Percentiles rank a stretch among this genome's conserved stretches.
Evolutionary conservation across 352 stramenopile genomes (phyloP).

Genomic region (Pythium aquatile): DNA sequence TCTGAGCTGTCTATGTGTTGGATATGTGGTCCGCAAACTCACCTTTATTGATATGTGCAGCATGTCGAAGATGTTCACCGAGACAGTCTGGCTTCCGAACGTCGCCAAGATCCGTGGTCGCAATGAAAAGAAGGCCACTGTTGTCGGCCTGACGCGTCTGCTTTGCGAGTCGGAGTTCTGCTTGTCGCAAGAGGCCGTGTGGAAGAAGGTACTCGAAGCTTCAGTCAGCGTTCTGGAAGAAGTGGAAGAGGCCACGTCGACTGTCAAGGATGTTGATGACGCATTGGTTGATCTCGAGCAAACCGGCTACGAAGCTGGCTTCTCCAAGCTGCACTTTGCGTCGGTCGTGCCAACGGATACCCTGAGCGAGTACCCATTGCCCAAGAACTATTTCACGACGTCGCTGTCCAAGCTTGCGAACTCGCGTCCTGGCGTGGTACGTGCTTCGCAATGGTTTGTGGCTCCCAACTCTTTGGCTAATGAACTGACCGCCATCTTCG

Average conservation of each 20-base stretch:
- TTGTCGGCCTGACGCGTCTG: conserved; percentile 66
- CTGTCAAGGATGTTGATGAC: conserved; percentile 81
- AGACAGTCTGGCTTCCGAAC: conserved; percentile 87
- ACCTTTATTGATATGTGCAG: conserved; percentile 37
- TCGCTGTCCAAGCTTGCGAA: conserved; percentile 69
- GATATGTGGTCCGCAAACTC: conserved; percentile 9
- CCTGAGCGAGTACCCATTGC: conserved; percentile 70
- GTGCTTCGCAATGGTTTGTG: conserved; percentile 9
- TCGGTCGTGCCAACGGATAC: conserved; percentile 82
- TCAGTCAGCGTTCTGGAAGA: conserved; percentile 64
- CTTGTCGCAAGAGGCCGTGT: conserved; percentile 46
- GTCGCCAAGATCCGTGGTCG: conserved; percentile 64
- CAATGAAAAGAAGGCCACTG: conserved; percentile 65
- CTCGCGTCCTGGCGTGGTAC: conserved; percentile 62
- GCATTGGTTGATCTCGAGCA: conserved; percentile 73
- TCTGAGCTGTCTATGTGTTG: conserved; percentile 32
- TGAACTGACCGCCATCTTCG: background rate
- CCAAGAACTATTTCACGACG: conserved; percentile 63
- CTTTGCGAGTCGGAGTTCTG: conserved; percentile 76
- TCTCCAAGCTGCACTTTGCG: conserved; percentile 93
- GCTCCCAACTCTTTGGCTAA: too few relatives aligned
- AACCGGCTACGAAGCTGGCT: conserved; percentile 92
- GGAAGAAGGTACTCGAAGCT: conserved; percentile 47
- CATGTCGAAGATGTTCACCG: conserved; percentile 91
- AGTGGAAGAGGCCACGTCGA: conserved; percentile 48